phyloP scores from a whole-genome alignment of 108 stramenopile species.

The Aurantiochytrium sp. region DNA sequence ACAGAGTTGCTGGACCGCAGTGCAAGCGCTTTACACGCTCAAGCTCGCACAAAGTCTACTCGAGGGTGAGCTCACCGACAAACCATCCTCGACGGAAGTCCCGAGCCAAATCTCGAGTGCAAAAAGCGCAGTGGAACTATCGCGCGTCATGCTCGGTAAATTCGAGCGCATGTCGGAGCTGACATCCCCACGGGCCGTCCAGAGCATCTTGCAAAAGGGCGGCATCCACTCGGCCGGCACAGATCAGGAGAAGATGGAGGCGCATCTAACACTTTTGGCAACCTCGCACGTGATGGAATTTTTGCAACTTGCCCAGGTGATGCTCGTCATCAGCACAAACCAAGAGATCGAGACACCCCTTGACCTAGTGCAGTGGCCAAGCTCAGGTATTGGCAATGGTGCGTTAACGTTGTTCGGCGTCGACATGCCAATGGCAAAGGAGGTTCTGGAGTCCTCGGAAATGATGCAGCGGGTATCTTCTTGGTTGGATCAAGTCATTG shows the following conservation, averaged over 20 bases:
- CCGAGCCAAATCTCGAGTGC: background rate
- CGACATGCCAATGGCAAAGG: background rate
- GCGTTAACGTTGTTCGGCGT: background rate
- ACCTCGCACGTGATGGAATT: background rate
- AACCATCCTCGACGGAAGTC: background rate
- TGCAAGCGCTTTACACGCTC: background rate
- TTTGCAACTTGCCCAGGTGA: background rate
- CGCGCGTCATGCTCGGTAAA: background rate
- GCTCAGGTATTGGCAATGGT: background rate
- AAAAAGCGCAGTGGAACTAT: background rate
- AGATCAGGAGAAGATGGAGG: background rate
- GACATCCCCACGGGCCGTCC: background rate
- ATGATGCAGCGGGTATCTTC: background rate
- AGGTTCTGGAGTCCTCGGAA: background rate
- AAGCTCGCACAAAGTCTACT: background rate
- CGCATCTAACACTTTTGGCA: background rate
- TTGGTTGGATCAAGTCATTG: background rate
- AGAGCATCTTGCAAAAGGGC: background rate
- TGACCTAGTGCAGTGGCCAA: background rate
- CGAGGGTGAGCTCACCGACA: background rate
- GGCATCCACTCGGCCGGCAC: background rate
- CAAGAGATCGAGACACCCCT: background rate
- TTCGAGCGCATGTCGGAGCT: background rate
- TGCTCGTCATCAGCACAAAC: background rate
- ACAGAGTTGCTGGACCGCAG: background rate